A percentile compares a stretch with the other conserved stretches of the same genome.
phyloP scores from a whole-genome alignment of 495 filamentous ascomycete genomes.

The Aspergillus wentii region DNA sequence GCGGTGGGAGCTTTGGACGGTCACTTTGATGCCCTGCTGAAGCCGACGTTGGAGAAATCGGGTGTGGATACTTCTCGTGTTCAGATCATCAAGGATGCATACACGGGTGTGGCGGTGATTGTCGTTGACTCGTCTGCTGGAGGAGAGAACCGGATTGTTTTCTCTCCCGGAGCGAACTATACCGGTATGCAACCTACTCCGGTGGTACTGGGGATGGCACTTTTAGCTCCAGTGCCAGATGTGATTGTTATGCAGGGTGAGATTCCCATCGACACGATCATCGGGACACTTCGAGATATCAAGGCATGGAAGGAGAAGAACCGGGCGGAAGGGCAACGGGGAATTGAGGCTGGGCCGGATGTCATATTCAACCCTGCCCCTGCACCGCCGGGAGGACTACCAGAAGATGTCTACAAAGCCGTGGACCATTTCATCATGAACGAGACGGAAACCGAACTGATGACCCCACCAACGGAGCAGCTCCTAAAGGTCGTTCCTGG shows the following conservation, averaged over 20 bases:
- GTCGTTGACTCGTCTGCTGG: constrained; percentile 74
- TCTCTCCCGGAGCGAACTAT: constrained; percentile 77
- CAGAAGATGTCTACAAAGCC: constrained; percentile 57
- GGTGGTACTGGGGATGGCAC: constrained; percentile 33
- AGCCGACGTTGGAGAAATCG: constrained; percentile 46
- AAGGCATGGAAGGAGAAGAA: constrained; percentile 36
- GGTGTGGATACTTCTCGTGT: constrained; percentile 61
- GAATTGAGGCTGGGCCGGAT: constrained; percentile 36
- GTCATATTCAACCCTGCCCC: constrained; percentile 85
- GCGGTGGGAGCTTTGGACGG: constrained; percentile 62
- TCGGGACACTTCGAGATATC: constrained; percentile 53
- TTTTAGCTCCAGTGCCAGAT: constrained; percentile 44
- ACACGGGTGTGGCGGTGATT: constrained; percentile 76
- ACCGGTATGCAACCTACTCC: constrained; percentile 37
- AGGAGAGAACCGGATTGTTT: constrained; percentile 84
- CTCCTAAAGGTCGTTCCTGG: constrained; percentile 25
- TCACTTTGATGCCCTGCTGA: constrained; percentile 33
- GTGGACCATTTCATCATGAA: constrained; percentile 85
- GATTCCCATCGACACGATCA: constrained; percentile 67
- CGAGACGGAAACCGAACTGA: constrained; percentile 79
- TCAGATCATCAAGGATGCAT: constrained; percentile 36
- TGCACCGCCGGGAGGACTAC: constrained; percentile 59
- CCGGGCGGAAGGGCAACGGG: constrained; percentile 38
- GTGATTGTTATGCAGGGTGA: constrained; percentile 86
- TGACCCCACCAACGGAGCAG: constrained; percentile 45